Evolutionary conservation across 2,329 filamentous ascomycete species (phyloP), one percentile per base, ranked within the genome.

Genomic region (Pseudogymnoascus destructans): DNA sequence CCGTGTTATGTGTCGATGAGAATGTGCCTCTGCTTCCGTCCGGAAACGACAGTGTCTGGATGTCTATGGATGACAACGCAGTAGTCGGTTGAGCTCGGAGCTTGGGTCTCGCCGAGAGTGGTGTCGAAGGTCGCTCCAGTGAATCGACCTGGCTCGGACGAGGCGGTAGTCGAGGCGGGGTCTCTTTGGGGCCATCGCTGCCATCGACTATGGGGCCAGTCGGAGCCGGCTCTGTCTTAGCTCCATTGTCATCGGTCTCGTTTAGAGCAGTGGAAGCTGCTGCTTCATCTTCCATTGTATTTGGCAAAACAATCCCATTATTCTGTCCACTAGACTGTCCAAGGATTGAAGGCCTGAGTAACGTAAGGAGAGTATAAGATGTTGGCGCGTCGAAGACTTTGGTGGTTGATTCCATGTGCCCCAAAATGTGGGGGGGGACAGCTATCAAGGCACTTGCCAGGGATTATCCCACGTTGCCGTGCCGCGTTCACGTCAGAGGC

Each of bases 21-120:
- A 86, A 85, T 1, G 80, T 84, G 35, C 86, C 84, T 60, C 81
- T 77, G 17, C 81, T 80, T 60, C 81, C 82, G 68, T 89, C 87
- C 9, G 82, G 82, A 62, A 87, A 85, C 1, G 84, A 83, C 55
- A 91, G 77, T 0, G 86, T 88, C 64, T 89, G 86, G 58, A 91
- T 85, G 64, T 92, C 90, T 61, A 90, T 79, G 13, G 89, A 79
- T 0, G 89, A 92, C 11, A 97, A 68, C 8, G 90, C 90, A 0
- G 90, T 96, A 3, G 91, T 96, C 54, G 92, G 82, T 60, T 82
- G 83, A 1, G 86, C 83, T 62, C 74, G 76, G 58, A 75, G 67
- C 25, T 52, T 52, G 25, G 25, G 46, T 19, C 46, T 52, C 25
- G 46, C 25, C 5, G 46, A 19, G 17, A 52, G 30, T 32, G 46